Percentiles rank a stretch among this genome's conserved stretches.
These are phyloP conservation scores for Colletotrichum tropicale DNA, from an alignment of 2,329 filamentous ascomycete species.

Conservation along the genomic window DNA sequence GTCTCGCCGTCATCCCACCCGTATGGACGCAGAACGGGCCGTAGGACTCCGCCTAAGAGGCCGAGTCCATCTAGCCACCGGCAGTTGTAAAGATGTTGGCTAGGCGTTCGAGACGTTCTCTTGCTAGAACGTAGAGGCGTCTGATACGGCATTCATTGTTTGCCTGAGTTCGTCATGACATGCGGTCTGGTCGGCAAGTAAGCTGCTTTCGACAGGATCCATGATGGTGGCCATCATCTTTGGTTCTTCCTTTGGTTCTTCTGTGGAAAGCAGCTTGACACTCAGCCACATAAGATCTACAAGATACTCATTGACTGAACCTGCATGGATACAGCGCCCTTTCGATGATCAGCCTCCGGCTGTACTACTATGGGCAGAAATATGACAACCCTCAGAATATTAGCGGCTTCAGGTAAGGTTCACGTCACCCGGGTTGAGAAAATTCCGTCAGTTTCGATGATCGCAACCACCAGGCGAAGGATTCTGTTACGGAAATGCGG, in stretches of 20 bases:
- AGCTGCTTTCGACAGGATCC: not conserved
- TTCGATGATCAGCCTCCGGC: not conserved
- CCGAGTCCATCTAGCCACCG: not conserved
- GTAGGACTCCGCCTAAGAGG: rapidly evolving
- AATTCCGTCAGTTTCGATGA: rapidly evolving
- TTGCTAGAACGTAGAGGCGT: not conserved
- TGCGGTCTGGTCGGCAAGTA: not conserved
- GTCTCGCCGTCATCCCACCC: not conserved
- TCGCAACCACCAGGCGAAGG: not conserved
- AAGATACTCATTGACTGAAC: not conserved
- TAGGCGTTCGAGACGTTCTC: not conserved
- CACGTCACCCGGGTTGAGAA: not conserved
- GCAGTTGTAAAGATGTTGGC: not conserved
- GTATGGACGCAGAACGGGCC: not conserved
- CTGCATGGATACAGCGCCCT: not conserved
- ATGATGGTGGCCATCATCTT: rapidly evolving
- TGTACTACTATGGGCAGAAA: not conserved
- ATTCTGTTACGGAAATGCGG: not conserved
- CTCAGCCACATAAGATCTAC: not conserved
- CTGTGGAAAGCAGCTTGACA: not conserved
- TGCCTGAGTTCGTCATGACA: not conserved
- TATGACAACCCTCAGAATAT: rapidly evolving
- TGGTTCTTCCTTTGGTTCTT: not conserved
- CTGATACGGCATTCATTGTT: not conserved
- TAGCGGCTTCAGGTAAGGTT: not conserved